Percentiles rank a stretch among this genome's conserved stretches.
These are phyloP conservation scores for Scedosporium aurantiacum DNA, from an alignment of 2,329 filamentous ascomycete species.

Conservation along the genomic window DNA sequence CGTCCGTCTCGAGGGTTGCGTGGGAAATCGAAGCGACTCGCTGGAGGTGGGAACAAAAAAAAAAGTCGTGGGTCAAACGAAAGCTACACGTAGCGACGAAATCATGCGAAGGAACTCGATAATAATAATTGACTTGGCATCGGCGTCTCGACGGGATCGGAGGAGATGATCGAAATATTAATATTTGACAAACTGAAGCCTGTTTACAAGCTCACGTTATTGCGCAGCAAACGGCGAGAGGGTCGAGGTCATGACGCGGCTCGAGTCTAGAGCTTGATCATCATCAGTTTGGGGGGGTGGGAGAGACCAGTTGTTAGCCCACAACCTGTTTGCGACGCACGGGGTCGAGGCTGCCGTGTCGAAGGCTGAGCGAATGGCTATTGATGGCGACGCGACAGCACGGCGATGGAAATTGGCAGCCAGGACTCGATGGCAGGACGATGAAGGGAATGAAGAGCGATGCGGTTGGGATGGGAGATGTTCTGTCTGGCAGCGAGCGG, in stretches of 20 bases:
- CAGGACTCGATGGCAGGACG: background rate
- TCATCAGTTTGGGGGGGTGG: background rate
- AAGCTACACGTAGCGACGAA: no score
- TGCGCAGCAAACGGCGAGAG: constrained; percentile 3
- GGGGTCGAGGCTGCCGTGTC: background rate
- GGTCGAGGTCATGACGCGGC: constrained; percentile 6
- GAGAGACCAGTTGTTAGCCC: background rate
- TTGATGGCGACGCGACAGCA: background rate
- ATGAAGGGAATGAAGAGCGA: background rate
- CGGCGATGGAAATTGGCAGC: background rate
- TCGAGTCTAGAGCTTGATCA: constrained; percentile 3
- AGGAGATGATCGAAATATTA: background rate
- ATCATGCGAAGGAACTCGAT: background rate
- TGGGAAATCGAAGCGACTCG: background rate
- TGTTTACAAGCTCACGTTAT: background rate
- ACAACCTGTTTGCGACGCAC: background rate
- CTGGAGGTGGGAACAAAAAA: no score
- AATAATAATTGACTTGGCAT: background rate
- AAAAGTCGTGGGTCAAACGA: no score
- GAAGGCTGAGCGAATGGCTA: background rate
- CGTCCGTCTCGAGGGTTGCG: background rate
- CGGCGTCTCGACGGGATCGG: background rate
- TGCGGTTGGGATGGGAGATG: background rate
- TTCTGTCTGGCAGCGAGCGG: background rate
- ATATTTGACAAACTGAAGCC: background rate